Percentiles rank a stretch among this genome's conserved stretches.
Evolutionary conservation across 257 asterid species (phyloP).

Genomic region (Pogostemon cablin): DNA sequence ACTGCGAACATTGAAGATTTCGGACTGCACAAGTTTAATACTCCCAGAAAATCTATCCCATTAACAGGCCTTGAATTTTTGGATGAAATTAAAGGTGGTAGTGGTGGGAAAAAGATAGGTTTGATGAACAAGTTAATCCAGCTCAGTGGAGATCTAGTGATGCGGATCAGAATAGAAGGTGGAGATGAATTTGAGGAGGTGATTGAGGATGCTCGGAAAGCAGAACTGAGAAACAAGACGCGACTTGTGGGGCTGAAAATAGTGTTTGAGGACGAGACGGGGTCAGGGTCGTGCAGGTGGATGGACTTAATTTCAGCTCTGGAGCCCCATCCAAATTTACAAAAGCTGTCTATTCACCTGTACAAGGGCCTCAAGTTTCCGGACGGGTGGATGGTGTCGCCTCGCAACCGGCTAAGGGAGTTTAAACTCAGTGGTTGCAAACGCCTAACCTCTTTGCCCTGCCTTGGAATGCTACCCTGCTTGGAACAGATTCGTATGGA

Average conservation of each 20-base stretch:
- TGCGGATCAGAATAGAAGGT: background rate
- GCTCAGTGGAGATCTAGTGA: background rate
- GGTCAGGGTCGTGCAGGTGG: background rate
- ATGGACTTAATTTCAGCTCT: background rate
- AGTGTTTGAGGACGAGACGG: background rate
- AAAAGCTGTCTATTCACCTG: background rate
- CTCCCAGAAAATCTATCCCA: background rate
- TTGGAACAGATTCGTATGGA: background rate
- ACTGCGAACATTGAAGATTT: background rate
- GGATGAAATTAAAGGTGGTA: background rate
- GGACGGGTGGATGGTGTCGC: background rate
- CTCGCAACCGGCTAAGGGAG: background rate
- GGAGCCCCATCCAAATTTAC: background rate
- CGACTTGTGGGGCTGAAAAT: background rate
- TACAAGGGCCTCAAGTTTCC: background rate
- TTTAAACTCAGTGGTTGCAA: background rate
- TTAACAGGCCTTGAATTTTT: background rate
- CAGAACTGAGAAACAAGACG: conserved; percentile 23
- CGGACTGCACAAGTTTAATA: background rate
- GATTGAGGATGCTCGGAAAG: conserved; percentile 28
- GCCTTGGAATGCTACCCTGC: background rate
- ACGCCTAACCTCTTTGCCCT: background rate
- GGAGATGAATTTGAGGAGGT: background rate
- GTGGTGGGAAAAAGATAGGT: background rate
- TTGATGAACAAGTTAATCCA: background rate